Conservation (phyloP, 2,329 filamentous ascomycete species). For the Claviceps sp. region DNA sequence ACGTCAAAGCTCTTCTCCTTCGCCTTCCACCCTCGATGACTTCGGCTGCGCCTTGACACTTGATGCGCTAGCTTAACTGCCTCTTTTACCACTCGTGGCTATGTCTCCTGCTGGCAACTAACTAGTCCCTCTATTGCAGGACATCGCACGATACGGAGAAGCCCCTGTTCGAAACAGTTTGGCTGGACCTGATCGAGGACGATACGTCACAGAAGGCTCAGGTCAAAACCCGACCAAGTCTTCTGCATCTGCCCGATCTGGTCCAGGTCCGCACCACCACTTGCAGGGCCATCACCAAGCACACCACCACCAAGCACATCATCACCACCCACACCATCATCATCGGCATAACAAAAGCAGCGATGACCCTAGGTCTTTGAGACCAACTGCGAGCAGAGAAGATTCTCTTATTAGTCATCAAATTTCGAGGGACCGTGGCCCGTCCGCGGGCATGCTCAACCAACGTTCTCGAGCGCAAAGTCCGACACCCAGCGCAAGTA, state of each 20-base stretch:
- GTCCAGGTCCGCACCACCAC: constrained; percentile 49
- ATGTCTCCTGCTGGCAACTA: neutral
- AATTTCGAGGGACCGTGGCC: constrained; percentile 37
- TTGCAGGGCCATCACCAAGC: constrained; percentile 39
- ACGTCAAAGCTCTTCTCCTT: neutral
- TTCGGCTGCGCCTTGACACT: neutral
- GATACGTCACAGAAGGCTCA: constrained; percentile 40
- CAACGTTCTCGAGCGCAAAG: constrained; percentile 55
- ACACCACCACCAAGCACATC: constrained; percentile 13
- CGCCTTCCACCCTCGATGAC: neutral
- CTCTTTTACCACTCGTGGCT: neutral
- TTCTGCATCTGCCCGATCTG: constrained; percentile 48
- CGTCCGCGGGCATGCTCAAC: constrained; percentile 30
- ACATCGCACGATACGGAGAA: constrained; percentile 65
- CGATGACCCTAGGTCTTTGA: constrained; percentile 50
- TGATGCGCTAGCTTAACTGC: neutral
- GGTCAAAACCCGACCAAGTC: constrained; percentile 41
- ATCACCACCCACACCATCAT: constrained; percentile 26
- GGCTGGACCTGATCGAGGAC: constrained; percentile 55
- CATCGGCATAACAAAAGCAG: constrained; percentile 58
- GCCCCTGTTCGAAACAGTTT: constrained; percentile 61
- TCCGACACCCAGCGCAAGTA: constrained; percentile 65
- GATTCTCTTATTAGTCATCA: constrained; percentile 37
- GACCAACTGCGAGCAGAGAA: constrained; percentile 64
- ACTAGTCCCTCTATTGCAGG: constrained; percentile 27